These are phyloP conservation scores for Salix caprea DNA, from an alignment of 345 rosid species.

Conservation along the genomic window DNA sequence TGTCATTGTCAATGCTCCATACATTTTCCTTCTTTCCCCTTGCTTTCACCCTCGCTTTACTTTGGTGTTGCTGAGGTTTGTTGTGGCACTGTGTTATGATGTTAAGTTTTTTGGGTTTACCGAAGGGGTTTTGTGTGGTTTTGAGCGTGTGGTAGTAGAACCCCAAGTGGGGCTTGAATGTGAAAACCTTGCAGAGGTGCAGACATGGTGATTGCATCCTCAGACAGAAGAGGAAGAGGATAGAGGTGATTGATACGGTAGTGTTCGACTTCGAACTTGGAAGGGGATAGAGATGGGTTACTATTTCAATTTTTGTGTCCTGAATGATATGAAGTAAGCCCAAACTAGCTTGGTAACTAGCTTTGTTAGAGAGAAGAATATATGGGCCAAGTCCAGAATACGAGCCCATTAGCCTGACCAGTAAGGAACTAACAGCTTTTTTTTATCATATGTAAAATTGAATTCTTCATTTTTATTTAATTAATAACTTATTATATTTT, in stretches of 20 bases:
- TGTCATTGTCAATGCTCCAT: slow-evolving; percentile 82
- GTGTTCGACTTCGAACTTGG: not conserved
- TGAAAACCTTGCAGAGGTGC: slow-evolving; percentile 34
- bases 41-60: slow-evolving; percentile 28
- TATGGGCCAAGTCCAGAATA: not conserved
- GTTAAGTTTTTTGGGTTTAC: slow-evolving; percentile 3
- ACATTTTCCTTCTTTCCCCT: slow-evolving; percentile 66
- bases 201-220: slow-evolving; percentile 50
- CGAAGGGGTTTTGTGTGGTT: not conserved
- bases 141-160: slow-evolving; percentile 22
- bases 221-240: not conserved
- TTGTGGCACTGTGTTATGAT: slow-evolving; percentile 31
- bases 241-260: not conserved
- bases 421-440: not conserved
- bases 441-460: no score
- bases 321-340: not conserved
- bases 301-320: not conserved
- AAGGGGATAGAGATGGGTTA: not conserved
- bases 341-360: not conserved
- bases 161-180: slow-evolving; percentile 14
- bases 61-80: slow-evolving; percentile 25
- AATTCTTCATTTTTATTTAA: no score
- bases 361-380: not conserved
- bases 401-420: not conserved
- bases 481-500: no score